Percentiles rank a stretch among this genome's conserved stretches.
These are phyloP conservation scores for Canavalia gladiata DNA, from an alignment of 306 rosid species.

Conservation along the genomic window DNA sequence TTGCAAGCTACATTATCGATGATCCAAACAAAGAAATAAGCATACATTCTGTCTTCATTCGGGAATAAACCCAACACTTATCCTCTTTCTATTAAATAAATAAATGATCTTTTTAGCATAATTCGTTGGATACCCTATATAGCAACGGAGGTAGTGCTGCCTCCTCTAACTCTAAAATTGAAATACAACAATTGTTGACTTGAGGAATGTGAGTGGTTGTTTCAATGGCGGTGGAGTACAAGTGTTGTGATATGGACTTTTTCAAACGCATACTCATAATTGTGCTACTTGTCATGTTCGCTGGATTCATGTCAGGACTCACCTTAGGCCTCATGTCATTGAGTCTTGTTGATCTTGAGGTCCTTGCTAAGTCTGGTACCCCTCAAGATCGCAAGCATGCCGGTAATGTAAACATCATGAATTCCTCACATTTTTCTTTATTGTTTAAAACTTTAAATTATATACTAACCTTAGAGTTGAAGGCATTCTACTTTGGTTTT, in stretches of 20 bases:
- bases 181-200: not conserved
- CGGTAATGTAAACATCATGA: constrained; percentile 52
- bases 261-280: constrained; percentile 63
- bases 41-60: not conserved
- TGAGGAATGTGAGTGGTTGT: not conserved
- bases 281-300: constrained; percentile 71
- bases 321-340: constrained; percentile 98
- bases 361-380: constrained; percentile 91
- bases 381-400: constrained; percentile 78
- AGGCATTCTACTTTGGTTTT: not conserved
- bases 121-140: not conserved
- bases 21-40: not conserved
- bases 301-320: constrained; percentile 96
- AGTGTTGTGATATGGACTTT: constrained; percentile 68
- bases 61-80: not conserved
- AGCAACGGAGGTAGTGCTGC: constrained; percentile 26
- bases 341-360: constrained; percentile 98
- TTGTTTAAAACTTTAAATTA: not conserved
- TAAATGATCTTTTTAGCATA: constrained; percentile 13
- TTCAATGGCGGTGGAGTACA: constrained; percentile 72
- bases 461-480: not conserved
- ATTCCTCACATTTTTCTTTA: not conserved
- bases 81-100: not conserved
- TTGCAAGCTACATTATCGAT: constrained; percentile 32
- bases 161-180: not conserved